These are phyloP conservation scores for Triticum turgidum DNA, from an alignment of 176 grass and related monocot genomes.

Conservation along the genomic window DNA sequence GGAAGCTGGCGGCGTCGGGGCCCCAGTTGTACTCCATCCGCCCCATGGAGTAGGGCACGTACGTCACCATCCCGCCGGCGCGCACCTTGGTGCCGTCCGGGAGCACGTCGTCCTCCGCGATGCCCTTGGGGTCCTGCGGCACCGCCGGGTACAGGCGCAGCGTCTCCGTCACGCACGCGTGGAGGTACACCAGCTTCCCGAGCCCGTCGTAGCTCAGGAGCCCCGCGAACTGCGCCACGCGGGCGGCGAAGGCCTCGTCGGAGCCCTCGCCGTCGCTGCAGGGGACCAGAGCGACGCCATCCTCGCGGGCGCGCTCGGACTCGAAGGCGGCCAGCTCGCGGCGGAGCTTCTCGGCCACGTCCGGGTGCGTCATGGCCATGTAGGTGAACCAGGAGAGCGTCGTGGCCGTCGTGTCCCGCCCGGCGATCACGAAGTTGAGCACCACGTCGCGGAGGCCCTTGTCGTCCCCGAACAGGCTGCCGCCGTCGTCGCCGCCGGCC, in stretches of 20 bases:
- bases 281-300: constrained; percentile 40
- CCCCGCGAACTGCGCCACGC: constrained; percentile 61
- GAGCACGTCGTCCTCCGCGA: constrained; percentile 80
- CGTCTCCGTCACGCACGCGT: constrained; percentile 91
- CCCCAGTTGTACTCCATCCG: constrained; percentile 99
- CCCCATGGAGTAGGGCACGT: constrained; percentile 93
- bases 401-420: constrained; percentile 85
- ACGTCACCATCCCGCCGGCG: constrained; percentile 91
- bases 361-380: constrained; percentile 74
- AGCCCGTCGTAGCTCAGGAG: constrained; percentile 75
- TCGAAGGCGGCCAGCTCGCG: constrained; percentile 72
- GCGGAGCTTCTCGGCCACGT: constrained; percentile 67
- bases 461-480: constrained; percentile 54
- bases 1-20: constrained; percentile 62
- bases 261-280: neutral
- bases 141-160: constrained; percentile 85
- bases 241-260: constrained; percentile 37
- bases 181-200: constrained; percentile 79
- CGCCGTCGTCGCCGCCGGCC: constrained; percentile 26
- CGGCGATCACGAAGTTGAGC: constrained; percentile 93
- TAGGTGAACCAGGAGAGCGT: constrained; percentile 94
- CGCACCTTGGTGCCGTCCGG: constrained; percentile 85
- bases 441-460: constrained; percentile 92
- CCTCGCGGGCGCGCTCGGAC: constrained; percentile 64
- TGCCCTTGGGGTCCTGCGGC: constrained; percentile 93